phyloP scores from a whole-genome alignment of 1,284 basidiomycete species.

The Vanrija sp. region DNA sequence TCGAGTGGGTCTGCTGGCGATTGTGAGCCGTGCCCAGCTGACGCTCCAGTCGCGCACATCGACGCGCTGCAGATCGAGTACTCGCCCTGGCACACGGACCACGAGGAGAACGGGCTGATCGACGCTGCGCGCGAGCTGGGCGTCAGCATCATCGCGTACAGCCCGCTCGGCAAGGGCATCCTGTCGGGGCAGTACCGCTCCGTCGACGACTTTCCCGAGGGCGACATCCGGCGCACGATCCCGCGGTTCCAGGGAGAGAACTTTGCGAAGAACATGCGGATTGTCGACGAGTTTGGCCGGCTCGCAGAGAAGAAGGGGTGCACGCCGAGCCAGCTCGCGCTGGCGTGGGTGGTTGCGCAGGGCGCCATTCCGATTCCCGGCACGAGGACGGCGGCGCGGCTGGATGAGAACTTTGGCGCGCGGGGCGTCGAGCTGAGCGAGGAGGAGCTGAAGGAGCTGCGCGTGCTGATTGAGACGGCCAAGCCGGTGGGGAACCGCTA shows the following conservation, averaged over 20 bases:
- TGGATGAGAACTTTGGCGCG: slow-evolving; percentile 46
- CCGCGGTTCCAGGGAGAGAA: slow-evolving; percentile 44
- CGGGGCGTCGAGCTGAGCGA: slow-evolving; percentile 29
- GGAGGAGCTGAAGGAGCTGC: slow-evolving; percentile 38
- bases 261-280: slow-evolving; percentile 40
- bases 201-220: slow-evolving; percentile 32
- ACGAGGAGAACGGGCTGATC: slow-evolving; percentile 48
- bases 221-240: slow-evolving; percentile 36
- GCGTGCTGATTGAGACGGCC: slow-evolving; percentile 30
- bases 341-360: slow-evolving; percentile 51
- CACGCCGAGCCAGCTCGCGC: slow-evolving; percentile 45
- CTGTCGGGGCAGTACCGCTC: slow-evolving; percentile 17
- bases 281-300: slow-evolving; percentile 31
- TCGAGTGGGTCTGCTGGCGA: slow-evolving; percentile 23
- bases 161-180: slow-evolving; percentile 48
- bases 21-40: not conserved
- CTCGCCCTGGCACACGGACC: slow-evolving; percentile 49
- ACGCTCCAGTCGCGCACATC: slow-evolving; percentile 42
- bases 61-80: slow-evolving; percentile 52
- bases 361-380: slow-evolving; percentile 49
- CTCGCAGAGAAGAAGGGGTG: slow-evolving; percentile 41
- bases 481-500: slow-evolving; percentile 24
- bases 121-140: slow-evolving; percentile 44
- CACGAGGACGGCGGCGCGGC: slow-evolving; percentile 28
- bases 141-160: slow-evolving; percentile 48